Evolutionary conservation across 345 rosid species (phyloP), one percentile per base, ranked within the genome.

Genomic region (Angophora floribunda): DNA sequence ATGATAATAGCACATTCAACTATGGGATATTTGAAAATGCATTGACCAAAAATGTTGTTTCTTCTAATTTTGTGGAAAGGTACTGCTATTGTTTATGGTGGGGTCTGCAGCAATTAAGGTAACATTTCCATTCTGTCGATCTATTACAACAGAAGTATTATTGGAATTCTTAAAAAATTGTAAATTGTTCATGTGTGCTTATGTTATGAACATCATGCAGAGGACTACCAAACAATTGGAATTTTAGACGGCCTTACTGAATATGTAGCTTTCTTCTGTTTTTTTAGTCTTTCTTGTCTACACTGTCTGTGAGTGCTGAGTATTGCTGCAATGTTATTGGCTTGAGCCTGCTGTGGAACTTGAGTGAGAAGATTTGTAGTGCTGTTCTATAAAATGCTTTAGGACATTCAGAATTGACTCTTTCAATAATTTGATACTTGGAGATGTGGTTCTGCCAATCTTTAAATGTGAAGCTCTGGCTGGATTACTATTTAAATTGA

Each of bases 91-190:
- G 98, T 91, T 91, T 97, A 85, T 97, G 99, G 99, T 97, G 97
- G 95, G 99, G 99, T 24, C 90, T 97, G 63, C 99, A 96, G 94
- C 96, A 96, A 86, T 91, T 97, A 89, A 97, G 99, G 99, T 95
- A 93, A 84, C 87, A 87, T 79, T 88, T 86, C 80, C 80, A 70
- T 70, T 70, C 80, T 10, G 22, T 16, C 24, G 45, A 32, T 70
- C 80, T 32, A 70, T 70, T 16, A 70, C 45, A 32, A 19, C 49
- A 5, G 82, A 75, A 75, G 49, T 75, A 41, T 41, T 75, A 22
- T 75, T 75, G 82, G 49, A 22, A 49, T 75, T 75, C 49, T 41
- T 5, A 75, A 36, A 36, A 49, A 75, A 19, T 55, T 32, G 80
- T 86, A 49, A 75, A 19, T 55, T 32, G 80, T 86, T 47, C 79